These are phyloP conservation scores for Phytophthora pistaciae DNA, from an alignment of 352 stramenopile genomes.

Conservation along the genomic window DNA sequence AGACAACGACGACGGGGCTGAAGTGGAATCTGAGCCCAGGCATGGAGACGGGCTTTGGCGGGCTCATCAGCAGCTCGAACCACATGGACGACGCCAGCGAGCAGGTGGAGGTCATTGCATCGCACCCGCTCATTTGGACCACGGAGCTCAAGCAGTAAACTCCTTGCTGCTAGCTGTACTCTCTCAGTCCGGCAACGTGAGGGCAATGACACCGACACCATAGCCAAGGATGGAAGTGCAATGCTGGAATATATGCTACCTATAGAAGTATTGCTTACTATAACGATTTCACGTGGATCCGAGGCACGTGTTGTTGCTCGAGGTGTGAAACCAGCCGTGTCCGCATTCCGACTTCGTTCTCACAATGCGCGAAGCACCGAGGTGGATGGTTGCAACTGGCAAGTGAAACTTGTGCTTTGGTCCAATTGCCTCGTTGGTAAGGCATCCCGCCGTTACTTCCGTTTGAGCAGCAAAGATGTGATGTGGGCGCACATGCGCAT, in stretches of 20 bases:
- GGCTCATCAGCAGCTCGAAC: slow-evolving; percentile 89
- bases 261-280: neutral
- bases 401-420: no score
- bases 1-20: slow-evolving; percentile 89
- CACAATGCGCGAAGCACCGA: neutral
- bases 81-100: slow-evolving; percentile 53
- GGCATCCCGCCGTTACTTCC: no score
- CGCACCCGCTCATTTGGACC: slow-evolving; percentile 90
- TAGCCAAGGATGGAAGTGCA: no score
- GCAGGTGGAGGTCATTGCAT: slow-evolving; percentile 74
- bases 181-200: neutral
- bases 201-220: no score
- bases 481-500: no score
- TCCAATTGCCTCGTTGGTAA: no score
- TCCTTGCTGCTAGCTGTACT: no score
- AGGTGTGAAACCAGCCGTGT: neutral
- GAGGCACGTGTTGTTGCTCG: neutral
- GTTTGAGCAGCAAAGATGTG: no score
- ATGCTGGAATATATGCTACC: neutral
- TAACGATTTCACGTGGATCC: neutral
- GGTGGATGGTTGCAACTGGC: neutral
- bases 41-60: slow-evolving; percentile 79
- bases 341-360: neutral
- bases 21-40: slow-evolving; percentile 86
- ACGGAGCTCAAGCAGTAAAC: slow-evolving; percentile 66